These are phyloP conservation scores for Ophiostoma sp. DNA, from an alignment of 2,329 filamentous ascomycete genomes.

Conservation along the genomic window DNA sequence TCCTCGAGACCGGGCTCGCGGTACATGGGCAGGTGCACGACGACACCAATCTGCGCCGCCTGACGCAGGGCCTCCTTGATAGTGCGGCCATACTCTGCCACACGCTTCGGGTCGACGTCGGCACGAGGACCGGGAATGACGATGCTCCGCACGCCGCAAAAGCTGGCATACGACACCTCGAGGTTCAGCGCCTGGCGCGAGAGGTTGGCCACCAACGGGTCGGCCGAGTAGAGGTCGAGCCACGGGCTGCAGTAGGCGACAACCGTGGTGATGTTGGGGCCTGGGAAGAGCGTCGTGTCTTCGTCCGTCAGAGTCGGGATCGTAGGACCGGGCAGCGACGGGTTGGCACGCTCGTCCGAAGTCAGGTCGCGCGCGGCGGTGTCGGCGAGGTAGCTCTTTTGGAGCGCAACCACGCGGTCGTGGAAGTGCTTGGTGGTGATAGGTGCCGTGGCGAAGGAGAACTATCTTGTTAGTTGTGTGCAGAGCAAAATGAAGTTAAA, in stretches of 20 bases:
- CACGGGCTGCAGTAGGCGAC: conserved; percentile 82
- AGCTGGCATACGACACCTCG: conserved; percentile 92
- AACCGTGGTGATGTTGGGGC: conserved; percentile 68
- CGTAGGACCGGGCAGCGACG: conserved; percentile 55
- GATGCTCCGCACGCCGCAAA: conserved; percentile 84
- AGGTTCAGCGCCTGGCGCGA: conserved; percentile 88
- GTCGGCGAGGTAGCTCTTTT: conserved; percentile 56
- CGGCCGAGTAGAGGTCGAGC: conserved; percentile 84
- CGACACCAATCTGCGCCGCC: conserved; percentile 74
- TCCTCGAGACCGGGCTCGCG: conserved; percentile 65
- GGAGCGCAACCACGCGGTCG: conserved; percentile 63
- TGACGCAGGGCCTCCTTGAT: conserved; percentile 76
- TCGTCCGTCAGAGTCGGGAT: conserved; percentile 72
- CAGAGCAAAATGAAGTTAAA: conserved; percentile 30
- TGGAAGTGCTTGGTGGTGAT: conserved; percentile 76
- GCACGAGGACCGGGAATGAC: conserved; percentile 75
- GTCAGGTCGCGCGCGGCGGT: conserved; percentile 39
- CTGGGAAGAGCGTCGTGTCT: conserved; percentile 73
- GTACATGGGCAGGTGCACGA: conserved; percentile 82
- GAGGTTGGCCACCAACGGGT: conserved; percentile 80
- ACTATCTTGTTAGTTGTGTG: conserved; percentile 49
- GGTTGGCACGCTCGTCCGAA: conserved; percentile 45
- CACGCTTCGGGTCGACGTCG: conserved; percentile 50
- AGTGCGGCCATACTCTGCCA: conserved; percentile 77
- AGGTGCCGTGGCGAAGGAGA: conserved; percentile 75